These are phyloP conservation scores for Pyrus pyrifolia DNA, from an alignment of 306 rosid species.

Conservation along the genomic window DNA sequence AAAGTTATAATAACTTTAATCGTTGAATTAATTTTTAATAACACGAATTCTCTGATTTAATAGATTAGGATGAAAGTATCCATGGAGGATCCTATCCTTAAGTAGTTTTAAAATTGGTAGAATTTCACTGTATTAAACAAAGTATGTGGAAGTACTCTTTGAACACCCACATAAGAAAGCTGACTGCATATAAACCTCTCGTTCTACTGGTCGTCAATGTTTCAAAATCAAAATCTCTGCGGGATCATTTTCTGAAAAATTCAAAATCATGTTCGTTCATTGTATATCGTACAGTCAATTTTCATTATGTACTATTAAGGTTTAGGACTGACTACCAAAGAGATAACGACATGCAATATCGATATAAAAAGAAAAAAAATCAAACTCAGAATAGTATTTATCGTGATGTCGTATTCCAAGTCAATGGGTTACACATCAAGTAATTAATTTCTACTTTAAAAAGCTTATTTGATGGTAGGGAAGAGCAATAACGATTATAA, in stretches of 20 bases:
- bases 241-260: too few species aligned
- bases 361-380: background rate
- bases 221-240: background rate
- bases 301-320: accelerated
- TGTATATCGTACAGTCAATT: accelerated
- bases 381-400: background rate
- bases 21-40: too few species aligned
- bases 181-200: background rate
- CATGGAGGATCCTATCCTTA: too few species aligned
- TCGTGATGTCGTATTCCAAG: background rate
- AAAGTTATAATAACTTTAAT: too few species aligned
- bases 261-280: too few species aligned
- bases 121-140: too few species aligned
- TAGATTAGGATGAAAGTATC: too few species aligned
- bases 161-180: background rate
- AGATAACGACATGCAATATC: background rate
- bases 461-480: background rate
- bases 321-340: background rate
- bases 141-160: background rate
- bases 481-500: background rate
- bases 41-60: accelerated
- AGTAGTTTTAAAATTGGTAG: too few species aligned
- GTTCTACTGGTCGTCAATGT: background rate
- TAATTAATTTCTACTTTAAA: background rate
- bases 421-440: background rate